A percentile compares a stretch with the other conserved stretches of the same genome.
phyloP scores from a whole-genome alignment of 441 rosid genomes.

The Populus trichocarpa region DNA sequence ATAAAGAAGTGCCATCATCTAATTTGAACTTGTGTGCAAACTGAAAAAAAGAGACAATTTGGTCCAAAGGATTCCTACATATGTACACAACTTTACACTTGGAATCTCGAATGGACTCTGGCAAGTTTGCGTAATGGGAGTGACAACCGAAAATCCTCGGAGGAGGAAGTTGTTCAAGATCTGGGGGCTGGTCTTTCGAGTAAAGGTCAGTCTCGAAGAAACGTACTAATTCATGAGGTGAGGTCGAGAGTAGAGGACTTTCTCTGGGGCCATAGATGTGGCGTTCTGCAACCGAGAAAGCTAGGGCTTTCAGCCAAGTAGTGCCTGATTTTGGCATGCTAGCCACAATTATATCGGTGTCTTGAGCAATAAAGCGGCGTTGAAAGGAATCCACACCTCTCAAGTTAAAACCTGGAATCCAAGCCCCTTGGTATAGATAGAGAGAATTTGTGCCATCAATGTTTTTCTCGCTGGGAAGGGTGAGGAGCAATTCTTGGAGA shows the following conservation, averaged over 20 bases:
- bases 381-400: neutral
- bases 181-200: neutral
- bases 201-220: neutral
- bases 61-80: constrained; percentile 28
- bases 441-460: neutral
- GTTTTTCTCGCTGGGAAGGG: neutral
- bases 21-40: neutral
- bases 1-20: neutral
- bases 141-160: neutral
- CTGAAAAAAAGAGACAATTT: constrained; percentile 14
- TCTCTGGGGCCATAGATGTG: neutral
- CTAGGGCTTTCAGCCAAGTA: neutral
- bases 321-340: neutral
- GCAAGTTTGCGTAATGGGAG: neutral
- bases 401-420: neutral
- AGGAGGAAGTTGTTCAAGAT: neutral
- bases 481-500: neutral
- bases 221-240: neutral
- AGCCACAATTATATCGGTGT: neutral
- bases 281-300: neutral
- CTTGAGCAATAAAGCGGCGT: neutral
- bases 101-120: neutral
- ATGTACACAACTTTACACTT: constrained; percentile 22
- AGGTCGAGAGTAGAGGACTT: neutral
- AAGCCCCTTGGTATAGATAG: neutral